phyloP scores from a whole-genome alignment of 140 eudicot genomes.

The Bidens hawaiensis region DNA sequence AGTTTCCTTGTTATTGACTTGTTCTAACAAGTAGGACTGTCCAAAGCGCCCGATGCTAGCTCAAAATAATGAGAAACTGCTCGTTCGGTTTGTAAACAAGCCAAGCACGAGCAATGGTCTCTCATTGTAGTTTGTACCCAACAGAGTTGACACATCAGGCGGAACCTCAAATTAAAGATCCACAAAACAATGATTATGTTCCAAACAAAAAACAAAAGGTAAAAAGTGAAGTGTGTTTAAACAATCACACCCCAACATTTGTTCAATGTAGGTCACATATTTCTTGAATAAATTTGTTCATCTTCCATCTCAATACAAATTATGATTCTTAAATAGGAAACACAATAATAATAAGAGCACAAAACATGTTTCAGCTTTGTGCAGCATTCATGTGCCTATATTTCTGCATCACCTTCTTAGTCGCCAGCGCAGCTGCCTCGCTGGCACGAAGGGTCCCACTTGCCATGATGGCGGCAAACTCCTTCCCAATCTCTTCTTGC shows the following conservation, averaged over 20 bases:
- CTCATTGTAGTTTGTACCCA: no score
- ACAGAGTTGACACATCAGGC: neutral
- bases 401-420: conserved; percentile 79
- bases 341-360: neutral
- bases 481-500: conserved; percentile 80
- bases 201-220: neutral
- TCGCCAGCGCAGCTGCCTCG: conserved; percentile 95
- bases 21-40: no score
- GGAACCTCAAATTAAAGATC: neutral
- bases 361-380: conserved; percentile 31
- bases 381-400: conserved; percentile 44
- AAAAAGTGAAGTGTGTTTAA: neutral
- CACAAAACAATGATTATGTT: neutral
- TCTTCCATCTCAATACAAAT: conserved; percentile 3
- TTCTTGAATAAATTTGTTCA: neutral
- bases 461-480: conserved; percentile 92
- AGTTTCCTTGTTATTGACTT: no score
- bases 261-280: neutral
- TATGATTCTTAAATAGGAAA: neutral
- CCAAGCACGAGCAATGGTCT: no score
- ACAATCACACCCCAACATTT: neutral
- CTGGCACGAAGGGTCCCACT: conserved; percentile 86
- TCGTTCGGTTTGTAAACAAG: no score
- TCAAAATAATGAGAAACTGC: no score
- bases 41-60: no score